Percentiles rank a stretch among this genome's conserved stretches.
Evolutionary conservation across 768 basidiomycete species (phyloP).

Genomic region (Tricholoma furcatifolium): DNA sequence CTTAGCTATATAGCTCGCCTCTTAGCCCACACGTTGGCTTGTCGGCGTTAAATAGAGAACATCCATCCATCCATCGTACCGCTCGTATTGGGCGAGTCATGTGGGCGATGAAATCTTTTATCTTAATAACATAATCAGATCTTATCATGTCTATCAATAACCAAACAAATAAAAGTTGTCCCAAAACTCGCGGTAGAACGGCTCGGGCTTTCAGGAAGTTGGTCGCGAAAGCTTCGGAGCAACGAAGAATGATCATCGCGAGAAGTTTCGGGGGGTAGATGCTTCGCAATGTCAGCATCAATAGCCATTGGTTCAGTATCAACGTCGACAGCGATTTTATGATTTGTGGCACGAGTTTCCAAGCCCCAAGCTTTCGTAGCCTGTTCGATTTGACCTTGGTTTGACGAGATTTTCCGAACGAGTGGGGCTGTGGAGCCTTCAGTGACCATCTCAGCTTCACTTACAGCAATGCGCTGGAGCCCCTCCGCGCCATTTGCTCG

Average conservation of each 20-base stretch:
- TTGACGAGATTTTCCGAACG: neutral
- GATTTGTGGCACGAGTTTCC: conserved; percentile 18
- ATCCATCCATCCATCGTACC: no score
- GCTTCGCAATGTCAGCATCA: neutral
- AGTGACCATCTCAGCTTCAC: neutral
- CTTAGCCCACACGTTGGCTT: no score
- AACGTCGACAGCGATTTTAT: neutral
- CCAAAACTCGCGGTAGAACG: no score
- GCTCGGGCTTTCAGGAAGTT: neutral
- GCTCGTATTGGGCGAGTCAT: no score
- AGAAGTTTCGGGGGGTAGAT: neutral
- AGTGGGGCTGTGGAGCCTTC: neutral
- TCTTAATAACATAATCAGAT: no score
- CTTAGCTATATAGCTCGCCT: no score
- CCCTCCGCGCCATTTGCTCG: neutral
- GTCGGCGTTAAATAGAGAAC: no score
- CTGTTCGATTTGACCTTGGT: conserved; percentile 1
- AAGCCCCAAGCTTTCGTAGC: conserved; percentile 20
- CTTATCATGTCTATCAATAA: no score
- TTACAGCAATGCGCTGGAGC: neutral
- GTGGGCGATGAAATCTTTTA: no score
- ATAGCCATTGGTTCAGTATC: neutral
- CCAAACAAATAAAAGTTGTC: no score
- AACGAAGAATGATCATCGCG: neutral
- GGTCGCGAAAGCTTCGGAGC: neutral